Base-by-base conservation (phyloP, 441 rosid genomes). In the Erodium texanum region DNA sequence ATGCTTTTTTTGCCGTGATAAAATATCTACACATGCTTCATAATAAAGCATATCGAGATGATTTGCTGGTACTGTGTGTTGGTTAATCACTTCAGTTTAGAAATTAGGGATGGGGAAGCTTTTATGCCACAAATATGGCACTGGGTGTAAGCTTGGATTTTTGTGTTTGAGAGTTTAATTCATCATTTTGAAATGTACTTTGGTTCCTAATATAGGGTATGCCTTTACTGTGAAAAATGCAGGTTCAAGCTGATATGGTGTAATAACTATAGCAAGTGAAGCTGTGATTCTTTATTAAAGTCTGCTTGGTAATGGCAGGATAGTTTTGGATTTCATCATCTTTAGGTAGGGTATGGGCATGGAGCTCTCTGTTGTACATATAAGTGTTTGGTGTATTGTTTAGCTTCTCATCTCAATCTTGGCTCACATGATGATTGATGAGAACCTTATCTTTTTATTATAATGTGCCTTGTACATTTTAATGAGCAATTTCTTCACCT, bases 161-260 rank as follows among this genome's bases (percentile, higher is more conserved):
- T n/a, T n/a, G n/a, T n/a, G n/a, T n/a, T 64, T 29, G 29, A 48
- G 50, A 16, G 56, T 29, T 2, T 32, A 22, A 2, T 38, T 24
- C 34, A 0, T 62, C 50, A 10, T 68, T n/a, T 52, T 38, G 11
- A 38, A 38, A 7, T 41, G 48, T 41, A 41, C 48, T 36, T 59
- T 65, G 54, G 48, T 69, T 62, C 48, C 66, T 66, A 34, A 64
- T 45, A 27, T 4, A 24, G 68, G 20, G 9, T 29, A 3, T 66
- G 4, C 22, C 11, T 58, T 48, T 22, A 12, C 65, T 59, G 14
- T n/a, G n/a, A n/a, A n/a, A n/a, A 66, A 50, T 72, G 74, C 75
- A 80, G 78, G 78, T 32, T 78, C 76, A 66, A 66, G 75, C 67
- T 76, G 75, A 76, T 71, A 6, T 24, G 24, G 66, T 19, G 7